These are phyloP conservation scores for Ophiostoma novo-ulmi DNA, from an alignment of 2,329 filamentous ascomycete species.

Conservation along the genomic window DNA sequence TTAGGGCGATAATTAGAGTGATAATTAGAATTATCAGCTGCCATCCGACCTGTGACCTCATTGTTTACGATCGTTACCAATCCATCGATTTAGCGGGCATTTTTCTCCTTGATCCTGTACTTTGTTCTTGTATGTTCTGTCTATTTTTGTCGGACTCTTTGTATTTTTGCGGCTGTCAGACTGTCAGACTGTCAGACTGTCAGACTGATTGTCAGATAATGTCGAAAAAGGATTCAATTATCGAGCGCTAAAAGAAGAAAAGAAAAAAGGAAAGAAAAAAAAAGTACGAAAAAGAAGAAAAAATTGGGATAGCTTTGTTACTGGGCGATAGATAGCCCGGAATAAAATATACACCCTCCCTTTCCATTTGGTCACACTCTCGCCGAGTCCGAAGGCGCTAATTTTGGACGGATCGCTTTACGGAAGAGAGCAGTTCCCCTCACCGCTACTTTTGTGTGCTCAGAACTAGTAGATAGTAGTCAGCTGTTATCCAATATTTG, in stretches of 20 bases:
- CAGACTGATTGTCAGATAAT: not conserved
- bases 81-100: not conserved
- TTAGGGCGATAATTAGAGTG: not conserved
- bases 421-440: not conserved
- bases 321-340: not conserved
- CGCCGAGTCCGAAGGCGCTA: constrained; percentile 14
- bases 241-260: not conserved
- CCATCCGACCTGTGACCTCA: not conserved
- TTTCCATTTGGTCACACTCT: not conserved
- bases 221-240: not conserved
- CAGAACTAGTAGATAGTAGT: not conserved
- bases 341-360: not conserved
- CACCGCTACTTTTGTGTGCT: constrained; percentile 2
- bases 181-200: too few species aligned
- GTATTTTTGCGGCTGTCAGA: not conserved
- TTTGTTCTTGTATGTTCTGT: not conserved
- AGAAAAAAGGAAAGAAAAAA: not conserved
- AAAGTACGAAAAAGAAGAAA: not conserved
- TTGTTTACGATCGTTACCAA: not conserved
- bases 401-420: not conserved
- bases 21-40: not conserved
- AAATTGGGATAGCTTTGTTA: not conserved
- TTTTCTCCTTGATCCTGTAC: not conserved
- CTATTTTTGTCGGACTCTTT: not conserved
- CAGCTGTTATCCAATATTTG: not conserved